Conservation (phyloP, 495 filamentous ascomycete species). For the Tuber magnatum region DNA sequence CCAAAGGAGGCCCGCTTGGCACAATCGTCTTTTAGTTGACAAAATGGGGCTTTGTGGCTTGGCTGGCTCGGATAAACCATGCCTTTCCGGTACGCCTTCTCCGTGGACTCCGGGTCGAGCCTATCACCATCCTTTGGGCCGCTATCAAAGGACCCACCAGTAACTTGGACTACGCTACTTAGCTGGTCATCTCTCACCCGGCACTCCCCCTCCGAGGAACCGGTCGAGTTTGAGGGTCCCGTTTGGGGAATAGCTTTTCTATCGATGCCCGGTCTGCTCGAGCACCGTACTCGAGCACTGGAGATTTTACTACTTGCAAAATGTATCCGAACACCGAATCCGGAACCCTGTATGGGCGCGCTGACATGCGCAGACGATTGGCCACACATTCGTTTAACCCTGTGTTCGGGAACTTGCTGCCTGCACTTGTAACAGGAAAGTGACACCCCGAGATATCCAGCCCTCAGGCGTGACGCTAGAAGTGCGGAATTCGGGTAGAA, state of each 20-base stretch:
- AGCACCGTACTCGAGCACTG: background rate
- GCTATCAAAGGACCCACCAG: background rate
- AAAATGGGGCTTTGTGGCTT: conserved; percentile 9
- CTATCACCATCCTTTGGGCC: background rate
- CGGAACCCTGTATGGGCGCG: background rate
- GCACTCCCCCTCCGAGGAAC: conserved; percentile 6
- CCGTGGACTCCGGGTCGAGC: conserved; percentile 1
- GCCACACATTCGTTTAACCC: background rate
- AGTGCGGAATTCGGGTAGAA: background rate
- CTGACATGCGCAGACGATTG: background rate
- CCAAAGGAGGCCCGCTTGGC: background rate
- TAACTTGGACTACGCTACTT: background rate
- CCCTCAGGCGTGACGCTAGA: background rate
- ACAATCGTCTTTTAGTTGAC: background rate
- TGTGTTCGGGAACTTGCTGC: background rate
- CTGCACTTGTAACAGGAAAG: background rate
- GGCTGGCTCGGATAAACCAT: conserved; percentile 23
- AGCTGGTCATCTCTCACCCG: background rate
- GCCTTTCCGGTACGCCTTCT: conserved; percentile 9
- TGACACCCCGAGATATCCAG: background rate
- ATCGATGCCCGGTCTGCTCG: background rate
- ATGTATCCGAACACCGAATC: background rate
- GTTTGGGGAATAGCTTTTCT: background rate
- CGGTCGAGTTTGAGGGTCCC: background rate
- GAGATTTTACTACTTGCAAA: background rate